A percentile compares a stretch with the other conserved stretches of the same genome.
Conservation (phyloP, 2,329 filamentous ascomycete species). For the Aschersonia sp. region DNA sequence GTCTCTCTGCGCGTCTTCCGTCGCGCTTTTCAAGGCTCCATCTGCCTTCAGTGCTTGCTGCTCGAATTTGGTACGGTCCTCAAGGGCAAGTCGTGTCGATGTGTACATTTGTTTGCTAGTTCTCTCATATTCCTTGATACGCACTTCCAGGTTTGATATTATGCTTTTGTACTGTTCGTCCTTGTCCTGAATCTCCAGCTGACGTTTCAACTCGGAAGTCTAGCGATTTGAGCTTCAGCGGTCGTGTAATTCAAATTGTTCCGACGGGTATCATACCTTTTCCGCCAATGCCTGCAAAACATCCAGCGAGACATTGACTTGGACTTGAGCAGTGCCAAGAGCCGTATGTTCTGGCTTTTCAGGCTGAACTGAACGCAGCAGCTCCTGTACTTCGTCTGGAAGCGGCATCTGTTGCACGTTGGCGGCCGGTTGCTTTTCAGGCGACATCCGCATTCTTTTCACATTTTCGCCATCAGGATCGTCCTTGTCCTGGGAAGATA, state of each 20-base stretch:
- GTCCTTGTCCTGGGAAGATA: conserved; percentile 12
- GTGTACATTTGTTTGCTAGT: conserved; percentile 30
- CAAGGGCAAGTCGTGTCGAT: conserved; percentile 32
- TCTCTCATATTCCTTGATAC: conserved; percentile 29
- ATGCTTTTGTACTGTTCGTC: conserved; percentile 24
- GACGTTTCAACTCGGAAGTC: conserved; percentile 16
- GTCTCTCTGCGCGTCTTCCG: conserved; percentile 15
- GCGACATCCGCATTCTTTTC: conserved; percentile 14
- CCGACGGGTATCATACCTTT: conserved; percentile 15
- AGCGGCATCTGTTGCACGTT: conserved; percentile 16
- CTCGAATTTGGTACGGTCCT: conserved; percentile 34
- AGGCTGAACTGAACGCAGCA: conserved; percentile 12
- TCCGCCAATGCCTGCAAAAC: conserved; percentile 23
- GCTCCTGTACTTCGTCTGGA: conserved; percentile 14
- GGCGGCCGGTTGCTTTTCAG: conserved; percentile 7
- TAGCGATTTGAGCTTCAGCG: conserved; percentile 3
- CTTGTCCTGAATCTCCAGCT: conserved; percentile 11
- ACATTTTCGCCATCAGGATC: conserved; percentile 15
- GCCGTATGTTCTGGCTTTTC: conserved; percentile 2
- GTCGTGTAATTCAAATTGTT: neutral
- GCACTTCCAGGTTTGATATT: conserved; percentile 27
- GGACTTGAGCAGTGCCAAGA: conserved; percentile 7
- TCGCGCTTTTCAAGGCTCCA: conserved; percentile 13
- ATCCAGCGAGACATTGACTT: conserved; percentile 14
- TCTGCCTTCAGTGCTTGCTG: conserved; percentile 27